Evolutionary conservation across 2,329 filamentous ascomycete genomes (phyloP).

Genomic region (Aspergillus hiratsukae): DNA sequence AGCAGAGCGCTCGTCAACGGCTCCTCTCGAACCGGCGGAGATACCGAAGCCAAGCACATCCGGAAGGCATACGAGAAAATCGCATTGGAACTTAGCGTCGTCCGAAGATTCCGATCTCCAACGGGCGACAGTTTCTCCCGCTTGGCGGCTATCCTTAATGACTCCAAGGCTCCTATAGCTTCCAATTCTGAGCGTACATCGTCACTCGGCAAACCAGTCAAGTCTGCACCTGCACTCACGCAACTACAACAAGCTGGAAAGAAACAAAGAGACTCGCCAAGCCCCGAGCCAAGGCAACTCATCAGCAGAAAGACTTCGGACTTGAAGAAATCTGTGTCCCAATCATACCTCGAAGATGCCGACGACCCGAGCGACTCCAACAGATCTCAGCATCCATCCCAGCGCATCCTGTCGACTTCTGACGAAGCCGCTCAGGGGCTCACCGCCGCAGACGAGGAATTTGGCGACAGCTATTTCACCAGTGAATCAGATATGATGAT

Average conservation of each 20-base stretch:
- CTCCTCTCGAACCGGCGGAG: conserved; percentile 23
- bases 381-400: conserved; percentile 29
- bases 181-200: conserved; percentile 11
- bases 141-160: conserved; percentile 26
- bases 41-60: conserved; percentile 36
- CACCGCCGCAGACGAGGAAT: conserved; percentile 17
- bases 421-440: conserved; percentile 25
- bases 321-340: conserved; percentile 22
- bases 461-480: conserved; percentile 21
- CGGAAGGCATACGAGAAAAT: conserved; percentile 44
- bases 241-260: conserved; percentile 24
- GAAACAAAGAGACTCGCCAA: conserved; percentile 15
- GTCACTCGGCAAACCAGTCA: conserved; percentile 29
- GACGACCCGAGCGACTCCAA: conserved; percentile 19
- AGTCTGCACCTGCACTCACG: conserved; percentile 31
- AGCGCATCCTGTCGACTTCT: conserved; percentile 32
- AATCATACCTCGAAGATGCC: conserved; percentile 28
- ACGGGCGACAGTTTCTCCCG: conserved; percentile 41
- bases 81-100: conserved; percentile 40
- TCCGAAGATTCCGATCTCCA: conserved; percentile 43
- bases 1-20: conserved; percentile 27
- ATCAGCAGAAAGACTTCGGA: conserved; percentile 18
- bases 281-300: conserved; percentile 20
- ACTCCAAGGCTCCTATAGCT: conserved; percentile 11
- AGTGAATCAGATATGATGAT: conserved; percentile 37